These are phyloP conservation scores for Phytophthora constricta DNA, from an alignment of 352 stramenopile genomes.

Conservation along the genomic window DNA sequence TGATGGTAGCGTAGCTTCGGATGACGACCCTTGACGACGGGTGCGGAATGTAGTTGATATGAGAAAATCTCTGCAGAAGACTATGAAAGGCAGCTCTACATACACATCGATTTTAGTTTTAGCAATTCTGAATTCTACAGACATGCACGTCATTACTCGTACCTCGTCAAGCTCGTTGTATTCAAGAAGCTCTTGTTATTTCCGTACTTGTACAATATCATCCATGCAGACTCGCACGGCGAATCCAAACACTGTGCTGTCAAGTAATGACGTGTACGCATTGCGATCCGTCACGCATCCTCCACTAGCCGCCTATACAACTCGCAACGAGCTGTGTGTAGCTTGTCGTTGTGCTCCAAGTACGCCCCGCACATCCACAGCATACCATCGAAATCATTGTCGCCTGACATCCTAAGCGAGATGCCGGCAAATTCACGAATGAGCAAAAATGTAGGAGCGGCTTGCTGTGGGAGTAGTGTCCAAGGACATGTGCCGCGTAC, in stretches of 20 bases:
- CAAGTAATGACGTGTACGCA: constrained; percentile 6
- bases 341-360: too few species aligned
- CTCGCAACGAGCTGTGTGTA: too few species aligned
- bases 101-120: too few species aligned
- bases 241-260: background rate
- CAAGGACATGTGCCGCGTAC: too few species aligned
- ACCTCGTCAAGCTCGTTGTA: background rate
- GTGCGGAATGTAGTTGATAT: background rate
- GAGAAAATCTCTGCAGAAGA: background rate
- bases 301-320: constrained; percentile 1
- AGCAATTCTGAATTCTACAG: too few species aligned
- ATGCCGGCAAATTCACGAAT: too few species aligned
- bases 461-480: too few species aligned
- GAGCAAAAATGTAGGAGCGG: too few species aligned
- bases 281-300: constrained; percentile 8
- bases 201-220: background rate
- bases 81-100: background rate
- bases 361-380: too few species aligned
- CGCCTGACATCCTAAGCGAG: too few species aligned
- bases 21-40: background rate
- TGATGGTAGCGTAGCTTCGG: constrained; percentile 1
- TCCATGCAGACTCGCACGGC: background rate
- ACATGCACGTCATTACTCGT: too few species aligned
- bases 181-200: background rate
- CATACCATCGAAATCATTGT: too few species aligned